These are phyloP conservation scores for Penicillium verrucosum DNA, from an alignment of 2,329 filamentous ascomycete genomes.

Conservation along the genomic window DNA sequence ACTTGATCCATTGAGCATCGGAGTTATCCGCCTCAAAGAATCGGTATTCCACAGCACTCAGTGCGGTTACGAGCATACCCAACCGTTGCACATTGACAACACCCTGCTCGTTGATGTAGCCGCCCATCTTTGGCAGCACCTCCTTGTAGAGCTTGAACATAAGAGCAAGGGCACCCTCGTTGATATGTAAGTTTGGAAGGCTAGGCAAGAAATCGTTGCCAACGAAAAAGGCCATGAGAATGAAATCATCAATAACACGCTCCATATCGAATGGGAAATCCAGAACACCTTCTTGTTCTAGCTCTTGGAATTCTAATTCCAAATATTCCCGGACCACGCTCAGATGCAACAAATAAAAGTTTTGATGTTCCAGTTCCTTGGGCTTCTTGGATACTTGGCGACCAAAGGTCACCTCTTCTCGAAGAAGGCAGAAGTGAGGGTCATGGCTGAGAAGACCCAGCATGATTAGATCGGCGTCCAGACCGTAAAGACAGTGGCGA, in stretches of 20 bases:
- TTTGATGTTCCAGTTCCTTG: slow-evolving; percentile 96
- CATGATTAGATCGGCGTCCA: slow-evolving; percentile 99
- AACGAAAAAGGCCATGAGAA: slow-evolving; percentile 98
- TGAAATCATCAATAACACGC: slow-evolving; percentile 96
- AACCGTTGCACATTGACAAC: slow-evolving; percentile 84
- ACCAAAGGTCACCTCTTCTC: slow-evolving; percentile 97
- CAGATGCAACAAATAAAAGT: slow-evolving; percentile 95
- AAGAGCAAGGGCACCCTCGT: slow-evolving; percentile 90
- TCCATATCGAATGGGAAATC: slow-evolving; percentile 88
- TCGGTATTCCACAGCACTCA: slow-evolving; percentile 84
- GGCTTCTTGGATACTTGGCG: slow-evolving; percentile 82
- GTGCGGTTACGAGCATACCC: slow-evolving; percentile 71
- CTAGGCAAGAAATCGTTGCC: slow-evolving; percentile 99
- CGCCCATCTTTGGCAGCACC: slow-evolving; percentile 78
- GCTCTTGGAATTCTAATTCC: slow-evolving; percentile 92
- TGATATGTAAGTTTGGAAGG: slow-evolving; percentile 93
- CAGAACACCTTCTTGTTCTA: slow-evolving; percentile 70
- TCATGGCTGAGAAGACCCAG: slow-evolving; percentile 94
- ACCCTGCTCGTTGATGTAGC: slow-evolving; percentile 95
- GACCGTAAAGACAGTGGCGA: slow-evolving; percentile 92
- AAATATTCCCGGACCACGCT: slow-evolving; percentile 97
- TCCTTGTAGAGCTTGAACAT: slow-evolving; percentile 98
- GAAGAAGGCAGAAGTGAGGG: slow-evolving; percentile 93
- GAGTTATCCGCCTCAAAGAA: slow-evolving; percentile 88
- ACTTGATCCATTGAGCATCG: slow-evolving; percentile 87